Evolutionary conservation across 768 basidiomycete genomes (phyloP), one percentile per base, ranked within the genome.

Genomic region (Phanerochaete sordida): DNA sequence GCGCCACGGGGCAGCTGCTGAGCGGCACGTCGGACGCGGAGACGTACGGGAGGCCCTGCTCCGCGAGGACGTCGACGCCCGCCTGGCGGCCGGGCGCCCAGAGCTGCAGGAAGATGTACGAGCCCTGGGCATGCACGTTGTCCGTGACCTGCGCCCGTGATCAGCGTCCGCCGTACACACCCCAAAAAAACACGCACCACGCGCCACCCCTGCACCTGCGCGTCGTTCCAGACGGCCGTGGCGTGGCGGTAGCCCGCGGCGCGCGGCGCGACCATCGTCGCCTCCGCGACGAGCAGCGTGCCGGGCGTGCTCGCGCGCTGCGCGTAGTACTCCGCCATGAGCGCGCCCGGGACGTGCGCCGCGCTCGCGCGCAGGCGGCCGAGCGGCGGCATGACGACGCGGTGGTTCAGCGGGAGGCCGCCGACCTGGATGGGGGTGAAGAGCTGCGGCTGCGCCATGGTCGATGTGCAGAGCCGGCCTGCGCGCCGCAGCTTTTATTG

Each of bases 201-300:
- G n/a, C n/a, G n/a, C 85, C 84, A 86, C 0, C 64, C 76, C 8
- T 65, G 59, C 28, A 79, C 78, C 62, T 93, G 90, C 24, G 79
- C 83, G 2, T 79, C 68, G n/a, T 69, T 83, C 76, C 81, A 90
- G 56, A 90, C 82, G 0, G 88, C 89, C 1, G 88, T 88, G 0
- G 80, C 77, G 57, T 83, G 70, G 1, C 58, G 52, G 44, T 71
- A 75, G 1, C 84, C 85, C 1, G 80, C 83, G 0, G 84, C 84
- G 13, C 77, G 65, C 1, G 70, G 68, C 0, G 80, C 77, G 50
- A 89, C 80, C 52, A 79, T 72, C 1, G 84, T 84, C 0, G 76
- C 85, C 69, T 89, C 86, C 1, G 83, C 70, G 57, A 90, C 77
- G 46, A 84, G 70, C 9, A 88, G 70, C 0, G 81, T 85, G 0